phyloP scores from a whole-genome alignment of 176 grass and related monocot genomes.

The Calamus simplicifolius region DNA sequence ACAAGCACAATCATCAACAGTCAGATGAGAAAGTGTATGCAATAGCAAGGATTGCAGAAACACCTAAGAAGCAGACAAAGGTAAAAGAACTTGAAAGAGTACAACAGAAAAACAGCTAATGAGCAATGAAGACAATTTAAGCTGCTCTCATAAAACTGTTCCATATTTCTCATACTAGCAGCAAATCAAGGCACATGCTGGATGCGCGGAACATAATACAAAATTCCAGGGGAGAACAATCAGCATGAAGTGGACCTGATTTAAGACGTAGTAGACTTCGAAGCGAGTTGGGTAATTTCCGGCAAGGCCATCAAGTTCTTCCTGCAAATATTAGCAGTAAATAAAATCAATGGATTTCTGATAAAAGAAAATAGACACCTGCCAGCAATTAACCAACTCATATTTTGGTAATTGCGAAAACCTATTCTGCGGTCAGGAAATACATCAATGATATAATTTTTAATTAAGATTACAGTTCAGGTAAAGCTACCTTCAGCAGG shows the following conservation, averaged over 20 bases:
- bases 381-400: too few species aligned
- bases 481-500: conserved; percentile 70
- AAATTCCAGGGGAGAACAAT: background rate
- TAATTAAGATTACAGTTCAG: background rate
- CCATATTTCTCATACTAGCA: too few species aligned
- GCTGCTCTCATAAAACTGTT: too few species aligned
- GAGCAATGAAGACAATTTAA: too few species aligned
- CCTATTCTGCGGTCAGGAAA: too few species aligned
- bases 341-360: background rate
- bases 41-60: background rate
- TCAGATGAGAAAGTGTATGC: background rate
- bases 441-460: background rate
- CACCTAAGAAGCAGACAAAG: background rate
- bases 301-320: conserved; percentile 73
- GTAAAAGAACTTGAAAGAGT: too few species aligned
- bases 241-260: conserved; percentile 42
- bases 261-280: conserved; percentile 84
- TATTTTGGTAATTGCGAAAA: too few species aligned
- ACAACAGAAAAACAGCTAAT: too few species aligned
- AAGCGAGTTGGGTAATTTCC: conserved; percentile 55
- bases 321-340: conserved; percentile 36
- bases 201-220: background rate
- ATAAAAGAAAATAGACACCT: background rate
- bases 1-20: conserved; percentile 12
- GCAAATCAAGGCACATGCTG: too few species aligned